Evolutionary conservation across 179 eudicot genomes (phyloP), one percentile per base, ranked within the genome.

Genomic region (Pouteria campechiana): DNA sequence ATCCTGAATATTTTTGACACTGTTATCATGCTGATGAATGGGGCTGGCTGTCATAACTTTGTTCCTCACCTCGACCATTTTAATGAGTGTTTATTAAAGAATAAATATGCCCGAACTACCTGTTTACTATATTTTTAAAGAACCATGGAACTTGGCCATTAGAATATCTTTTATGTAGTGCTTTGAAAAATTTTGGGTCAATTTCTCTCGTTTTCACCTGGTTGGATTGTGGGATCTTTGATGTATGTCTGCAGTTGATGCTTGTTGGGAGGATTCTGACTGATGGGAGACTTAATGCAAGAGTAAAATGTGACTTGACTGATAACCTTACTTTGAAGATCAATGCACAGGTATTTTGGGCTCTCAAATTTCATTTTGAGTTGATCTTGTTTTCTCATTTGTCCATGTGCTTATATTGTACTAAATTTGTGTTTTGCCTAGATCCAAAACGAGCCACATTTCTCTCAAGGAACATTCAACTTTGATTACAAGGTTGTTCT

Each of bases 391-490:
- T 25, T n/a, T 32, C 4, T 19, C 27, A 38, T 7, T 20, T 48
- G n/a, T n/a, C n/a, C n/a, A n/a, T n/a, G n/a, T n/a, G n/a, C n/a
- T n/a, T n/a, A n/a, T n/a, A n/a, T n/a, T n/a, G n/a, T n/a, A n/a
- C n/a, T n/a, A n/a, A n/a, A n/a, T n/a, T n/a, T n/a, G n/a, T n/a
- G n/a, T 47, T 59, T 49, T 58, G 52, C 42, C 27, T 76, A 89
- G 97, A 83, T 89, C 45, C 62, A 86, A 18, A 66, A 58, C 18
- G 97, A 89, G 63, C 95, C 95, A 4, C 93, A 85, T 55, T 74
- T 76, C 95, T 81, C 93, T 10, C 83, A 89, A 25, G 93, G 74
- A 46, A 74, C 85, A 74, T 67, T 67, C 57, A 74, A 68, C 38
- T 66, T 89, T 70, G 97, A 89, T 53, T 85, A 89, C 61, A 90